Percentiles rank a stretch among this genome's conserved stretches.
Evolutionary conservation across 768 basidiomycete species (phyloP).

Genomic region (Kwoniella mangroviensis): DNA sequence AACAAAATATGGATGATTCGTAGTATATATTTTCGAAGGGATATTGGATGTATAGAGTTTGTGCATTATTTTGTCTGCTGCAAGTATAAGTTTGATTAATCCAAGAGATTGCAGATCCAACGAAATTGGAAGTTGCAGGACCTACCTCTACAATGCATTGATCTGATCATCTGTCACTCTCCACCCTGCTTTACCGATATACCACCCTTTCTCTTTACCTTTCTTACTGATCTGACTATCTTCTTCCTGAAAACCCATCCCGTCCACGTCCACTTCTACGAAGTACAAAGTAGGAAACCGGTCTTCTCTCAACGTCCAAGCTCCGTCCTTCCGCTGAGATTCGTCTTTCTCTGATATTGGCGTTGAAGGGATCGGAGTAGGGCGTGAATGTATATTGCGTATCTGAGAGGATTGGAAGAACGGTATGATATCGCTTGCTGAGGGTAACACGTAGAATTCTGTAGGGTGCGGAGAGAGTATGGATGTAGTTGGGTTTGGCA

Average conservation of each 20-base stretch:
- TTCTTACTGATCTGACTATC: not conserved
- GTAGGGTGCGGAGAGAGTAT: not conserved
- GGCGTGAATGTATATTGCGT: constrained; percentile 13
- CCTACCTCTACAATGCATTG: constrained; percentile 1
- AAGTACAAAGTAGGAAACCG: constrained; percentile 20
- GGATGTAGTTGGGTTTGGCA: not conserved
- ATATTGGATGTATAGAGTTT: not conserved
- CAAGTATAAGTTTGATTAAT: not conserved
- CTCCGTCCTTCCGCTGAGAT: not conserved
- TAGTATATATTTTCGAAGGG: not conserved
- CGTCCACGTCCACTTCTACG: constrained; percentile 1
- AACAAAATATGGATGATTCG: not conserved
- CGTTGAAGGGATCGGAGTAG: not conserved
- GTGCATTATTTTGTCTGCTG: not conserved
- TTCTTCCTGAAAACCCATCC: not conserved
- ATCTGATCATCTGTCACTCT: constrained; percentile 17
- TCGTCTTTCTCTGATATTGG: not conserved
- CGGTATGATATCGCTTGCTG: not conserved
- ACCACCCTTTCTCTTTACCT: constrained; percentile 5
- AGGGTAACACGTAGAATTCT: constrained; percentile 17
- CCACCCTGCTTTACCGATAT: constrained; percentile 11
- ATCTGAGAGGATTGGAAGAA: not conserved
- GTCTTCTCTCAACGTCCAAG: not conserved
- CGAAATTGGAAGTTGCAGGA: not conserved
- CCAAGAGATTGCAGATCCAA: not conserved